Conservation (phyloP, 768 basidiomycete genomes). For the Tulasnella sp. region DNA sequence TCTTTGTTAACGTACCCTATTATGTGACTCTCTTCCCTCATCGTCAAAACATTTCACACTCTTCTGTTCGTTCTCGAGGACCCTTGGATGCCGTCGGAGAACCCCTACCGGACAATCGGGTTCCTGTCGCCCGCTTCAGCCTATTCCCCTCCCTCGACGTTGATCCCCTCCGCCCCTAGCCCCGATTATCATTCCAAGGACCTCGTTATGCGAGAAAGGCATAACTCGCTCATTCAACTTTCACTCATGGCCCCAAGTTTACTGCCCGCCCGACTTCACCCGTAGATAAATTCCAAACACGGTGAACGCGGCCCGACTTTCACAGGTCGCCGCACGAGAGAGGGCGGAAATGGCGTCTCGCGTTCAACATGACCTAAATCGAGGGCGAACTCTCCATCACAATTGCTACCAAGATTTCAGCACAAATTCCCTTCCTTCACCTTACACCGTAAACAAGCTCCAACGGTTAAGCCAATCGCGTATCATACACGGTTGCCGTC, state of each 20-base stretch:
- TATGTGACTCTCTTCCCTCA: background rate
- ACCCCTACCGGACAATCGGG: slow-evolving; percentile 1
- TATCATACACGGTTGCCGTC: background rate
- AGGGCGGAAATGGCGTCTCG: background rate
- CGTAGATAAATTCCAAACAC: background rate
- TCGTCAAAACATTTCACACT: background rate
- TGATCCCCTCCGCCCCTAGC: background rate
- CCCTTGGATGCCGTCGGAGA: background rate
- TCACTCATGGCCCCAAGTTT: background rate
- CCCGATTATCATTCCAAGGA: background rate
- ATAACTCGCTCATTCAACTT: background rate
- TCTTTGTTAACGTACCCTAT: background rate
- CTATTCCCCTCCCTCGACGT: background rate
- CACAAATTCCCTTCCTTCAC: background rate
- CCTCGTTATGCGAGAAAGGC: background rate
- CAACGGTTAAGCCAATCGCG: background rate
- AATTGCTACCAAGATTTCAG: background rate
- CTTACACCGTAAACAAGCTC: background rate
- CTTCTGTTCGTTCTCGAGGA: background rate
- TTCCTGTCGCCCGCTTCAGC: background rate
- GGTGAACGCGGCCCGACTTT: background rate
- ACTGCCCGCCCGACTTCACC: background rate
- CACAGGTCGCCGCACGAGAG: background rate
- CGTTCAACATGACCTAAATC: background rate
- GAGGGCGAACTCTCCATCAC: background rate